Evolutionary conservation across 352 stramenopile genomes (phyloP), one percentile per base, ranked within the genome.

Genomic region (Phytopythium kandeliae): DNA sequence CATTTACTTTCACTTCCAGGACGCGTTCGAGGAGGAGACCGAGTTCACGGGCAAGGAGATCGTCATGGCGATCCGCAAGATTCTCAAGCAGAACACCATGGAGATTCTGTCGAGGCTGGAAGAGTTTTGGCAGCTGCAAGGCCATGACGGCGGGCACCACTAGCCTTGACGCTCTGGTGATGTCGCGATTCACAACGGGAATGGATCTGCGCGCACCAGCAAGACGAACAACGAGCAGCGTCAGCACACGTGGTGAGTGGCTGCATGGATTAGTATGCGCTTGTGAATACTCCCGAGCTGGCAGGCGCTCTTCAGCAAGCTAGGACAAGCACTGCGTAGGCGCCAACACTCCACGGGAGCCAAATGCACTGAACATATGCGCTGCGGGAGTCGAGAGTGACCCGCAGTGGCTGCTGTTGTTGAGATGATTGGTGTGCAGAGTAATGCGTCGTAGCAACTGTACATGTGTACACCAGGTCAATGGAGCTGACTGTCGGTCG

Each of bases 1-100:
- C 60, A 84, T 92, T 51, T 92, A 92, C 65, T 89, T 90, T 54
- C 73, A 87, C 34, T 92, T 86, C 60, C 81, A 92, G 54, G 78
- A 92, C 51, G 78, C 78, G 10, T 92, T 92, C 38, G 81, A 92
- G 31, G 81, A 92, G 63, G 81, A 92, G 21, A 77, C 67, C 3
- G 81, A 92, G 58, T 92, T 90, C 50, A 89, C 78, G 10, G 81
- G 81, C 28, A 89, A 89, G 49, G 81, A 92, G 52, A 84, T 89
- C 55, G 78, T 89, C 55, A 86, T 83, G 63, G 77, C 79, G 6
- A 85, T 89, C 43, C 67, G 81, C 47, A 89, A 90, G 62, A 85
- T 92, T 54, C 64, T 92, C 36, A 92, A 92, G 62, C 81, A 92
- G 45, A 86, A 89, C 49, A 92, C 81, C 31, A 82, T 86, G 62